Percentiles rank a stretch among this genome's conserved stretches.
These are phyloP conservation scores for Aspergillus ellipticus DNA, from an alignment of 495 filamentous ascomycete genomes.

Conservation along the genomic window DNA sequence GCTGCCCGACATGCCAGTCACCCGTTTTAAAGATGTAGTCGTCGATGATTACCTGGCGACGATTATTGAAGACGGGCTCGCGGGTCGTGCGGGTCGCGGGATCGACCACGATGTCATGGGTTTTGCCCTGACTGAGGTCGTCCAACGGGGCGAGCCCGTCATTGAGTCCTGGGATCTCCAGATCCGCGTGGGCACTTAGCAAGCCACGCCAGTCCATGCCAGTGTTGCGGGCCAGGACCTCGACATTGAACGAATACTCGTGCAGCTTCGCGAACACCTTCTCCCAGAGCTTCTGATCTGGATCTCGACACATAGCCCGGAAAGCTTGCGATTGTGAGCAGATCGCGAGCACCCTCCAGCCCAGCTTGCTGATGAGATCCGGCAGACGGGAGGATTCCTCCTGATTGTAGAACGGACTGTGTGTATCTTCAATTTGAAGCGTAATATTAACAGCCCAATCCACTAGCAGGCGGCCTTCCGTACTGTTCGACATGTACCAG, in stretches of 20 bases:
- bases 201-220: slow-evolving; percentile 28
- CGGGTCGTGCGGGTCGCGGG: slow-evolving; percentile 3
- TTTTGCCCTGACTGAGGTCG: slow-evolving; percentile 16
- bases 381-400: too few relatives aligned
- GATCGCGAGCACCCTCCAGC: too few relatives aligned
- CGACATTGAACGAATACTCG: slow-evolving; percentile 24
- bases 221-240: slow-evolving; percentile 27
- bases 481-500: too few relatives aligned
- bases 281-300: slow-evolving; percentile 12
- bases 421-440: too few relatives aligned
- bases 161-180: slow-evolving; percentile 4
- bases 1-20: neutral
- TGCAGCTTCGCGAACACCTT: slow-evolving; percentile 15
- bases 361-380: too few relatives aligned
- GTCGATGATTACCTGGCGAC: slow-evolving; percentile 19
- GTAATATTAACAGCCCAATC: too few relatives aligned
- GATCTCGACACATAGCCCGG: neutral
- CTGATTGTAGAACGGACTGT: too few relatives aligned
- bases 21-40: slow-evolving; percentile 12
- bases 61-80: slow-evolving; percentile 11
- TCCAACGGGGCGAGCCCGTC: slow-evolving; percentile 1
- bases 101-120: slow-evolving; percentile 21
- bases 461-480: too few relatives aligned
- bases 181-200: slow-evolving; percentile 12
- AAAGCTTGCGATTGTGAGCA: too few relatives aligned